These are phyloP conservation scores for Artemisia annua DNA, from an alignment of 129 eudicot genomes.

Conservation along the genomic window DNA sequence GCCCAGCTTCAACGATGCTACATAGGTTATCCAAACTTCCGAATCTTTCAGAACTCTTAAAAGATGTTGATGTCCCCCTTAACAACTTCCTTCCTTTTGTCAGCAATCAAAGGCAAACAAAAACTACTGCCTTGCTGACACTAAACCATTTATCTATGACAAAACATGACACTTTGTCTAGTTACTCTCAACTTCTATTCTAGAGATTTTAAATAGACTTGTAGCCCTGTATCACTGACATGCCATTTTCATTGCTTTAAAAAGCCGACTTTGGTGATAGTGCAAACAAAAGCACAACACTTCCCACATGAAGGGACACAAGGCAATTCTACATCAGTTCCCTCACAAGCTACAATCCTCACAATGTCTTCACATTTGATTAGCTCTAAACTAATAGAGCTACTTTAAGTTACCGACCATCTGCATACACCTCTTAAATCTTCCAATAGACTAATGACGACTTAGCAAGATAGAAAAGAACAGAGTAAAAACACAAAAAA, in stretches of 20 bases:
- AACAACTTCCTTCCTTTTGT: background rate
- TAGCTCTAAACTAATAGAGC: background rate
- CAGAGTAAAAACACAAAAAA: too few species aligned
- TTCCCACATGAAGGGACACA: too few species aligned
- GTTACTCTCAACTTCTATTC: background rate
- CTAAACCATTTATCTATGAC: background rate
- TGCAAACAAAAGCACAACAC: too few species aligned
- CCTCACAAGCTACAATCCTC: too few species aligned
- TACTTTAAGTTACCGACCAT: background rate
- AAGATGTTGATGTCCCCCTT: background rate
- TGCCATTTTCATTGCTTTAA: background rate
- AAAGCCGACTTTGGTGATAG: too few species aligned
- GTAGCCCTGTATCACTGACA: background rate
- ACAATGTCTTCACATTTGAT: background rate
- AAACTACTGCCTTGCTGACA: background rate
- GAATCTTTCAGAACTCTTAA: too few species aligned
- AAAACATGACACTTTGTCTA: background rate
- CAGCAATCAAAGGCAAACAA: background rate
- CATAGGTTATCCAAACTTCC: too few species aligned
- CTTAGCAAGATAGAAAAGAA: too few species aligned
- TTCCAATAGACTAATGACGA: too few species aligned
- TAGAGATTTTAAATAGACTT: background rate
- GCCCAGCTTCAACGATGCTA: too few species aligned
- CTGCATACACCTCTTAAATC: too few species aligned
- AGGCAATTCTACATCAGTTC: too few species aligned